Evolutionary conservation across 345 rosid genomes (phyloP).

Genomic region (Cochlearia excelsa): DNA sequence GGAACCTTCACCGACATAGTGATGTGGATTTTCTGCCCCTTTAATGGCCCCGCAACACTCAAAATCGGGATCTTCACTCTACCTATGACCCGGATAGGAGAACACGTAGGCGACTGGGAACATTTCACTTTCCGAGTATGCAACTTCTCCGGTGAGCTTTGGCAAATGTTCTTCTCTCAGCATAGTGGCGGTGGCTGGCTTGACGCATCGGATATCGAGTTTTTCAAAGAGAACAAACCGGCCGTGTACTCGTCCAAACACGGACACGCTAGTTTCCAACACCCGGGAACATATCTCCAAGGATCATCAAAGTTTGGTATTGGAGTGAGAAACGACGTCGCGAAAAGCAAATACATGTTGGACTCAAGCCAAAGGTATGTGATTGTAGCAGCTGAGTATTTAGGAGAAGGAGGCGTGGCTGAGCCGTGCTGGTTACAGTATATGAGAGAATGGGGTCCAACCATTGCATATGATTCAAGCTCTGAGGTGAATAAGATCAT

Average conservation of each 20-base stretch:
- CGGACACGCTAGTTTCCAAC: slow-evolving; percentile 91
- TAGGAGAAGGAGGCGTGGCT: slow-evolving; percentile 49
- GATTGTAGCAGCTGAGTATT: slow-evolving; percentile 75
- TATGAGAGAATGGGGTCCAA: slow-evolving; percentile 98
- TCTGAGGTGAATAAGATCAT: slow-evolving; percentile 73
- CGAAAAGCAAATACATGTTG: slow-evolving; percentile 48
- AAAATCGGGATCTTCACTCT: slow-evolving; percentile 68
- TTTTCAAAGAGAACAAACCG: slow-evolving; percentile 49
- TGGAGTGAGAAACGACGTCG: slow-evolving; percentile 70
- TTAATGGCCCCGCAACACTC: slow-evolving; percentile 82
- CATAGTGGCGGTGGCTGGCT: slow-evolving; percentile 91
- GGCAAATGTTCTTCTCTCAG: slow-evolving; percentile 74
- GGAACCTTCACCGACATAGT: slow-evolving; percentile 86
- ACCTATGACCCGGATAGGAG: slow-evolving; percentile 64
- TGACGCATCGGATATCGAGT: slow-evolving; percentile 65
- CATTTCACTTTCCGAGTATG: slow-evolving; percentile 80
- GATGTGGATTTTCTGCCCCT: slow-evolving; percentile 94
- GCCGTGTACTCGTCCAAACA: slow-evolving; percentile 74
- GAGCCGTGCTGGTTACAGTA: slow-evolving; percentile 88
- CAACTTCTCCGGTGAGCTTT: slow-evolving; percentile 84
- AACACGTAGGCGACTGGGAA: slow-evolving; percentile 92
- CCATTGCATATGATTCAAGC: slow-evolving; percentile 67
- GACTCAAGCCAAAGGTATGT: slow-evolving; percentile 73
- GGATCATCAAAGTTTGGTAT: slow-evolving; percentile 76
- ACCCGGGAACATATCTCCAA: slow-evolving; percentile 72